These are phyloP conservation scores for Plasmodium falciparum DNA, from an alignment of 169 alveolate species.

Conservation along the genomic window DNA sequence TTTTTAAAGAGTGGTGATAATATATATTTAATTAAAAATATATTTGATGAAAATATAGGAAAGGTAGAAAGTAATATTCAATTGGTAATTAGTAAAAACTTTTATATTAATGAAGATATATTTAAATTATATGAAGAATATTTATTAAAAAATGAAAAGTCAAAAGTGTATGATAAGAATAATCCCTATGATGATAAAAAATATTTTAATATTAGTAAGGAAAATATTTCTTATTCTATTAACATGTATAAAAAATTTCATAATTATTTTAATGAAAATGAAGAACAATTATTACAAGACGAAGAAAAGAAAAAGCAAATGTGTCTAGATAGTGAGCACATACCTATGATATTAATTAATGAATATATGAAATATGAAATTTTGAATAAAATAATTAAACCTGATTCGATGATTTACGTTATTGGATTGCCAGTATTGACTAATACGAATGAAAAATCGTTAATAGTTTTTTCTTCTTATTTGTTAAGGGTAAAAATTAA, in stretches of 20 bases:
- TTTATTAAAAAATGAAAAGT: slow-evolving; percentile 10
- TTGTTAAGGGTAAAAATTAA: slow-evolving; percentile 29
- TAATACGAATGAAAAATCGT: slow-evolving; percentile 62
- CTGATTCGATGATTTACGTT: slow-evolving; percentile 50
- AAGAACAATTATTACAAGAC: background rate
- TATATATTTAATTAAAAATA: slow-evolving; percentile 26
- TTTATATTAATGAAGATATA: slow-evolving; percentile 55
- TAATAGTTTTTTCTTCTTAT: slow-evolving; percentile 68
- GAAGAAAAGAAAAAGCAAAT: slow-evolving; percentile 3
- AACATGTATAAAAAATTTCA: slow-evolving; percentile 23
- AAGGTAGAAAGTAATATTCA: slow-evolving; percentile 18
- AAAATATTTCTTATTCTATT: slow-evolving; percentile 18
- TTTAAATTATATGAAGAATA: slow-evolving; percentile 25
- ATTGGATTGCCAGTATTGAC: slow-evolving; percentile 60
- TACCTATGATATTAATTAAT: slow-evolving; percentile 30
- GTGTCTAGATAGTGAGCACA: background rate
- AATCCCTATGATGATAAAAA: background rate
- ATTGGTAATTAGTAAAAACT: slow-evolving; percentile 46
- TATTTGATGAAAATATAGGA: slow-evolving; percentile 18
- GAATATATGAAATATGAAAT: slow-evolving; percentile 47
- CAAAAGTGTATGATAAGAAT: background rate
- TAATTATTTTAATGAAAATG: slow-evolving; percentile 14
- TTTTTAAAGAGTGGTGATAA: slow-evolving; percentile 1
- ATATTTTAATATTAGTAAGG: background rate
- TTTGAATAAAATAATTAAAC: slow-evolving; percentile 37